Evolutionary conservation across 208 protist genomes (phyloP).

Genomic region (Trypanosoma avium): DNA sequence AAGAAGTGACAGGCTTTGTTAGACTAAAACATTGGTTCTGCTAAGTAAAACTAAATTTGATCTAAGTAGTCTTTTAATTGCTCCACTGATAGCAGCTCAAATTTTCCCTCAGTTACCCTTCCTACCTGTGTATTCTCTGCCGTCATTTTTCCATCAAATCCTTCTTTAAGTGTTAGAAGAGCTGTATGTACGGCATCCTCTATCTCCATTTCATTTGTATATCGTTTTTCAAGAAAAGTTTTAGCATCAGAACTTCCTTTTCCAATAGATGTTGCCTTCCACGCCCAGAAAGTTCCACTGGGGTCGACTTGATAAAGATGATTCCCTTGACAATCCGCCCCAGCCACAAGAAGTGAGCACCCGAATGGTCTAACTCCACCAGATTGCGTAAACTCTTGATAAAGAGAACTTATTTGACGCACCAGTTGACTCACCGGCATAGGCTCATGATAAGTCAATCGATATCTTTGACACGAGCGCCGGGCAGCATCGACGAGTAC

Average conservation of each 20-base stretch:
- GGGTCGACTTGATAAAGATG: conserved; percentile 99
- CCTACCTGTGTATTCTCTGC: conserved; percentile 99
- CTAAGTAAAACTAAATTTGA: conserved; percentile 60
- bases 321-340: conserved; percentile 94
- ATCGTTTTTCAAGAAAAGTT: conserved; percentile 99
- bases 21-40: conserved; percentile 3
- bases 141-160: conserved; percentile 96
- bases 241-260: conserved; percentile 97
- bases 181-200: conserved; percentile 99
- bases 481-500: conserved; percentile 96
- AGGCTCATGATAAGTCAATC: conserved; percentile 91
- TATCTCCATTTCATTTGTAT: conserved; percentile 97
- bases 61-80: conserved; percentile 88
- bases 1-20: background rate
- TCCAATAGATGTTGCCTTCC: conserved; percentile 99
- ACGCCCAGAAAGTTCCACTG: conserved; percentile 98
- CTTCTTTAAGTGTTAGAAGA: conserved; percentile 98
- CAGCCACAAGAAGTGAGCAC: conserved; percentile 98
- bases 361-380: conserved; percentile 99
- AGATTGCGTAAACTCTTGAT: conserved; percentile 99
- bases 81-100: conserved; percentile 78
- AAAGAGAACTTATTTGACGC: conserved; percentile 96
- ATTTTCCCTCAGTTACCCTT: conserved; percentile 87
- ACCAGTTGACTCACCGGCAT: conserved; percentile 97
- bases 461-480: conserved; percentile 96